These are phyloP conservation scores for Sphagnurus paluster DNA, from an alignment of 1,284 basidiomycete species.

Conservation along the genomic window DNA sequence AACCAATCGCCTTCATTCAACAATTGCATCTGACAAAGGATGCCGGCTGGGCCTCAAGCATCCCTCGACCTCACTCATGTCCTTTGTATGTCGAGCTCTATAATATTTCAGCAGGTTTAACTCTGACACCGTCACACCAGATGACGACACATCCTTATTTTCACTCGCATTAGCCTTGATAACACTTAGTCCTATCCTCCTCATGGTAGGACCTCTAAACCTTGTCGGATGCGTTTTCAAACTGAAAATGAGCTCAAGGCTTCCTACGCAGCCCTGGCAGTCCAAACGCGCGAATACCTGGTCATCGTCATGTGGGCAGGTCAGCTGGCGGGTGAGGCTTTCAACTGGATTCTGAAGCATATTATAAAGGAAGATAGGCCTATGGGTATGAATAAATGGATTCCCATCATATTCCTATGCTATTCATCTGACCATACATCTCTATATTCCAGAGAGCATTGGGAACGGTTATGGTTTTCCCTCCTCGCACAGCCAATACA, in stretches of 20 bases:
- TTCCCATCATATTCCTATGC: not conserved
- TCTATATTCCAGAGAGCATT: constrained; percentile 43
- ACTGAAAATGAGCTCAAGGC: constrained; percentile 43
- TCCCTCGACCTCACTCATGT: constrained; percentile 70
- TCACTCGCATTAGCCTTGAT: constrained; percentile 67
- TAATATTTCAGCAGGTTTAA: constrained; percentile 3
- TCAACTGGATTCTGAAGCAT: constrained; percentile 75
- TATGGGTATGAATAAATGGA: constrained; percentile 54
- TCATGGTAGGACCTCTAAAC: constrained; percentile 54
- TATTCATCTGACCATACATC: not conserved
- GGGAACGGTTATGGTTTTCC: constrained; percentile 86
- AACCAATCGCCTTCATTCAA: not conserved
- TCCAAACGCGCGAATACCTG: constrained; percentile 76
- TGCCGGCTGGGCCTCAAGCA: constrained; percentile 9
- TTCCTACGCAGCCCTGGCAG: constrained; percentile 74
- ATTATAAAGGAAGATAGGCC: constrained; percentile 72
- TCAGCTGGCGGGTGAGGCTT: constrained; percentile 70
- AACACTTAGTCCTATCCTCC: constrained; percentile 73
- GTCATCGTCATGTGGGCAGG: constrained; percentile 84
- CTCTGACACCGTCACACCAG: constrained; percentile 42
- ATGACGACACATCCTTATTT: constrained; percentile 64
- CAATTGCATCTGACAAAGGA: too few species aligned
- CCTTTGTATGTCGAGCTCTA: constrained; percentile 46
- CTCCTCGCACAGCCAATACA: constrained; percentile 86
- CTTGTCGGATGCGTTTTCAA: not conserved